Base-by-base conservation (phyloP, 2,329 filamentous ascomycete species). In the Exserohilum turcica region DNA sequence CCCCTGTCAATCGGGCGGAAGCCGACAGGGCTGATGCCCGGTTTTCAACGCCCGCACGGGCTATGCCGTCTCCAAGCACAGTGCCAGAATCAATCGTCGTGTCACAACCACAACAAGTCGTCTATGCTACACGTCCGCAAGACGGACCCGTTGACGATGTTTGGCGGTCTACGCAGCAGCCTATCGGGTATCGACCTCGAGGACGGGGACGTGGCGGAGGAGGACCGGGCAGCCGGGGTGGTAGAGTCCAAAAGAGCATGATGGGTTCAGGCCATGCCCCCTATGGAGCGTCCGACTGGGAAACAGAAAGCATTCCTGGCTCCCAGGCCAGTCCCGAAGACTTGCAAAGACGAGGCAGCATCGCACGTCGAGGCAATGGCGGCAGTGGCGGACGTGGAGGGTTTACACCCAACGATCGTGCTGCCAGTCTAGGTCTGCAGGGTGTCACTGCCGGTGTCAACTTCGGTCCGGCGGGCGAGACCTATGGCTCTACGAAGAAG, bases 401-500 rank as follows among this genome's bases (percentile, higher is more conserved):
- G 12, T 63, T 65, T 10, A 55, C 63, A 10, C 51, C 65, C 15
- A 73, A 59, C 56, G 65, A 60, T 29, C 64, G 61, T 43, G 62
- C 65, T 36, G 60, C 61, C n/a, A 69, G 64, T 48, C 42, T 72
- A 19, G 67, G 70, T 31, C 43, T 71, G 27, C 67, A 71, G 52
- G 64, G 63, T 28, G 63, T 68, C 18, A 64, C 47, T 7, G 32
- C 59, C 19, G 62, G 62, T 16, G 57, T 62, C 40, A 59, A 57
- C 52, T 54, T 65, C 24, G 64, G 62, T 24, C 61, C 67, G 33
- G 56, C 60, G 0, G 51, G 57, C 6, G 73, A 77, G 47, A 70
- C 66, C 3, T 76, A 77, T 52, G 70, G 71, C 9, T 73, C 75
- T 52, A 72, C 71, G 28, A 81, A 81, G 70, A 80, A 79, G 64